These are phyloP conservation scores for Lachancea kluyveri DNA, from an alignment of 805 yeast species.

Conservation along the genomic window DNA sequence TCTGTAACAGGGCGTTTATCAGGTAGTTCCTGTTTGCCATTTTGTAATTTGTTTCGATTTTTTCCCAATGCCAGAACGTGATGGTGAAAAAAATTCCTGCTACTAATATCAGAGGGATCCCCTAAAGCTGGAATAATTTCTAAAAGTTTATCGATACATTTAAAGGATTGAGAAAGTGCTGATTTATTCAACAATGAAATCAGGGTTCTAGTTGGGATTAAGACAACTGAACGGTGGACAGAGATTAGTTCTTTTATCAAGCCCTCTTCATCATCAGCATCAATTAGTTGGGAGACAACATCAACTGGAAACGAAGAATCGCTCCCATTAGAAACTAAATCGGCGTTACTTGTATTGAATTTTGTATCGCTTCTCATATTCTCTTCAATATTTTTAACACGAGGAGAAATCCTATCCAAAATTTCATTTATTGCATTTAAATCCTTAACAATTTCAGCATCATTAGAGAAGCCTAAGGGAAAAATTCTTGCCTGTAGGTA, in stretches of 20 bases:
- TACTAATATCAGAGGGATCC: slow-evolving; percentile 69
- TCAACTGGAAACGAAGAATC: slow-evolving; percentile 6
- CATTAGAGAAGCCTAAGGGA: slow-evolving; percentile 75
- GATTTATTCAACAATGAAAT: slow-evolving; percentile 62
- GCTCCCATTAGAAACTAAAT: slow-evolving; percentile 1
- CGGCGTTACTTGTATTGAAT: neutral
- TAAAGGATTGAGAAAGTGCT: slow-evolving; percentile 46
- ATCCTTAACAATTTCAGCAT: slow-evolving; percentile 47
- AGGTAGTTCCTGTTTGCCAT: slow-evolving; percentile 2
- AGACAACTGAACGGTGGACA: slow-evolving; percentile 39
- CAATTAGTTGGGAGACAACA: slow-evolving; percentile 23
- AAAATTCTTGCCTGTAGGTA: slow-evolving; percentile 61
- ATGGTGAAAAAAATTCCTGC: slow-evolving; percentile 81
- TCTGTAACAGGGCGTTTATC: slow-evolving; percentile 1
- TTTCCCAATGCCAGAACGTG: slow-evolving; percentile 75
- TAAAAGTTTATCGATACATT: slow-evolving; percentile 54
- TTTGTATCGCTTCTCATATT: slow-evolving; percentile 1
- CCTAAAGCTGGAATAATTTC: slow-evolving; percentile 44
- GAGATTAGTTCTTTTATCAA: slow-evolving; percentile 40
- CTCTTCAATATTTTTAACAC: slow-evolving; percentile 15
- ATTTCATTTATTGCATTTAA: slow-evolving; percentile 47
- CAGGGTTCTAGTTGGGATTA: slow-evolving; percentile 48
- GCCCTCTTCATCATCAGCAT: slow-evolving; percentile 38
- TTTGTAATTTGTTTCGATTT: slow-evolving; percentile 26
- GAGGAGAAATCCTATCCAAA: slow-evolving; percentile 47